phyloP scores from a whole-genome alignment of 305 asterid genomes.

The Coffea humblotiana region DNA sequence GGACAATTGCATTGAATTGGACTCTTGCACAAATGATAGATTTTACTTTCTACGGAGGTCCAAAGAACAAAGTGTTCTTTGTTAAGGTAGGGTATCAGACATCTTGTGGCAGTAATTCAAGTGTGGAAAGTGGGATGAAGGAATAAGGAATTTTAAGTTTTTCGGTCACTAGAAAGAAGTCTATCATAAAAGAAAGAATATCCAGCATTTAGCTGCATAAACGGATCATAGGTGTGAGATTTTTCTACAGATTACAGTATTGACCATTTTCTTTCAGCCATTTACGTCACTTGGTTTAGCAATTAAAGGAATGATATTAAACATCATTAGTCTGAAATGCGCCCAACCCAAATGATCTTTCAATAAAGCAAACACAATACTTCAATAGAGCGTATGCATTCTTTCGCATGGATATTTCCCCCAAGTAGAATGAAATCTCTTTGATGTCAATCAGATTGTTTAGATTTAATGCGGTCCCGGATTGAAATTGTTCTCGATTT shows the following conservation, averaged over 20 bases:
- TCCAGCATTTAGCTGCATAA: not conserved
- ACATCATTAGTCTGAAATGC: not conserved
- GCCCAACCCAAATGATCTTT: not conserved
- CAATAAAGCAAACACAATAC: not conserved
- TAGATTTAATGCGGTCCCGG: not conserved
- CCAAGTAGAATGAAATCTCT: not conserved
- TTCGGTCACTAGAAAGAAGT: not conserved
- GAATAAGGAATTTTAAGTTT: not conserved
- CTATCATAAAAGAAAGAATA: not conserved
- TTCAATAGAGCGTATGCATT: not conserved
- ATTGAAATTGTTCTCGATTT: not conserved
- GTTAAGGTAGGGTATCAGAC: not conserved
- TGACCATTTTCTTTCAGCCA: not conserved
- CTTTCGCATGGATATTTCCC: not conserved
- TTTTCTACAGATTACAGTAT: not conserved
- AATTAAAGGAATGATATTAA: no score
- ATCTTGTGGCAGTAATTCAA: not conserved
- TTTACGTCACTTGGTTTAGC: no score
- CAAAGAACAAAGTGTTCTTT: not conserved
- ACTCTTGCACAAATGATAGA: not conserved
- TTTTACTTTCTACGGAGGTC: not conserved
- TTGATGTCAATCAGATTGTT: not conserved
- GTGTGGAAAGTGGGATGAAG: not conserved
- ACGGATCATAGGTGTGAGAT: not conserved
- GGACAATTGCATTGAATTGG: not conserved